Conservation (phyloP, 169 alveolate genomes). For the Cryptosporidium muris region DNA sequence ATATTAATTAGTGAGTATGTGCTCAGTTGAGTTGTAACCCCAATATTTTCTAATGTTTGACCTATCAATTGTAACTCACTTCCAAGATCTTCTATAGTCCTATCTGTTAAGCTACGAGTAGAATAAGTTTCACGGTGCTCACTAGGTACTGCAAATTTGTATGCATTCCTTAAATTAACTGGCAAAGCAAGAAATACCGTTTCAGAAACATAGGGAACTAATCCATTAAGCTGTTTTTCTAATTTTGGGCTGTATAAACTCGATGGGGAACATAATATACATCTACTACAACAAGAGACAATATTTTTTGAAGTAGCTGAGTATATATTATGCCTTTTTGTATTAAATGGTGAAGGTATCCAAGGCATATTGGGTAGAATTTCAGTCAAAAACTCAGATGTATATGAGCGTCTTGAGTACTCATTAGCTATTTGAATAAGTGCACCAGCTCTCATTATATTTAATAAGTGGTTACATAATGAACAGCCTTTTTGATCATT, state of each 20-base stretch:
- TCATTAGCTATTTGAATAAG: slow-evolving; percentile 62
- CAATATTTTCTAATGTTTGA: slow-evolving; percentile 58
- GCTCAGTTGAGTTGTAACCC: slow-evolving; percentile 57
- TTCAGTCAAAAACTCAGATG: slow-evolving; percentile 34
- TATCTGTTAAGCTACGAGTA: background rate
- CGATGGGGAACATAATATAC: slow-evolving; percentile 13
- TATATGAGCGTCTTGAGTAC: slow-evolving; percentile 66
- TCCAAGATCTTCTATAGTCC: slow-evolving; percentile 58
- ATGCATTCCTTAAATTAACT: slow-evolving; percentile 53
- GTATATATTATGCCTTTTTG: background rate
- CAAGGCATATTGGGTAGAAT: slow-evolving; percentile 42
- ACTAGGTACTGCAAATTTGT: slow-evolving; percentile 3
- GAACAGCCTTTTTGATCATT: slow-evolving; percentile 27
- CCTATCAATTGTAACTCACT: slow-evolving; percentile 23
- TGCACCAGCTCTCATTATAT: slow-evolving; percentile 70
- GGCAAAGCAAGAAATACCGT: slow-evolving; percentile 21
- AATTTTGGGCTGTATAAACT: slow-evolving; percentile 22
- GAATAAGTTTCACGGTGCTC: background rate
- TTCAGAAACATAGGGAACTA: slow-evolving; percentile 18
- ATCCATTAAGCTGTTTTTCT: slow-evolving; percentile 12
- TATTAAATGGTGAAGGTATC: slow-evolving; percentile 19
- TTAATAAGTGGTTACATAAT: slow-evolving; percentile 33
- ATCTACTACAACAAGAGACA: background rate
- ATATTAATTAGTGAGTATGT: slow-evolving; percentile 31
- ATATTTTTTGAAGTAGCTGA: background rate